These are phyloP conservation scores for Ministeria vibrans DNA, from an alignment of 78 protist genomes.

Conservation along the genomic window DNA sequence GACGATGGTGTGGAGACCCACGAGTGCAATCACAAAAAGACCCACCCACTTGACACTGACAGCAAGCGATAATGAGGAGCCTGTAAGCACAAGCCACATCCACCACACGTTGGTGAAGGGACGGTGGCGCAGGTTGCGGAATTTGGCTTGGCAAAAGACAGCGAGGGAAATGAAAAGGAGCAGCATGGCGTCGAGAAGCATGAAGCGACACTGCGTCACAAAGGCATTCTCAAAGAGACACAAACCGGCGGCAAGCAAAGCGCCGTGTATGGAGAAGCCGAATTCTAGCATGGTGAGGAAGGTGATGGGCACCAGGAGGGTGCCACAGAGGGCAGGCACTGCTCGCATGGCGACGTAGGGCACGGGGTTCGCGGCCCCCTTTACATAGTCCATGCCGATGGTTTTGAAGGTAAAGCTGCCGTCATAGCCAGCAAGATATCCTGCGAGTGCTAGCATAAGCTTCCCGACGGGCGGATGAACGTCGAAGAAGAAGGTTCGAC, in stretches of 20 bases:
- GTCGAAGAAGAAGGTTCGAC: slow-evolving; percentile 28
- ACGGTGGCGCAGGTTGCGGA: neutral
- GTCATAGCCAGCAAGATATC: slow-evolving; percentile 8
- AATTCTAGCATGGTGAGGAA: neutral
- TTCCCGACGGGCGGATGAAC: slow-evolving; percentile 46
- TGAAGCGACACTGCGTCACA: slow-evolving; percentile 13
- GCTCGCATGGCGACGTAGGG: slow-evolving; percentile 38
- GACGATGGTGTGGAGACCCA: slow-evolving; percentile 23
- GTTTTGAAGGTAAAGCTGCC: slow-evolving; percentile 18
- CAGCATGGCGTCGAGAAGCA: slow-evolving; percentile 26
- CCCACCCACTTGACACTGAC: slow-evolving; percentile 47
- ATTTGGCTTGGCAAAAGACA: neutral
- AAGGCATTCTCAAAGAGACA: slow-evolving; percentile 7
- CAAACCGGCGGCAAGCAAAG: slow-evolving; percentile 12
- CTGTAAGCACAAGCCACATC: slow-evolving; percentile 25
- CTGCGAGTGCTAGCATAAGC: slow-evolving; percentile 23
- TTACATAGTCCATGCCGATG: slow-evolving; percentile 16
- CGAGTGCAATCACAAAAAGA: slow-evolving; percentile 27
- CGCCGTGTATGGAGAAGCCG: slow-evolving; percentile 1
- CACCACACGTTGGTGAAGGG: slow-evolving; percentile 23
- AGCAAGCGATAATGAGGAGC: slow-evolving; percentile 14
- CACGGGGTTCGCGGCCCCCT: slow-evolving; percentile 12
- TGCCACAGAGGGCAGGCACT: slow-evolving; percentile 20
- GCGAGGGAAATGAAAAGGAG: slow-evolving; percentile 16
- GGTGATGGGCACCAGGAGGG: slow-evolving; percentile 16